These are phyloP conservation scores for Acmispon strigosus DNA, from an alignment of 306 rosid species.

Conservation along the genomic window DNA sequence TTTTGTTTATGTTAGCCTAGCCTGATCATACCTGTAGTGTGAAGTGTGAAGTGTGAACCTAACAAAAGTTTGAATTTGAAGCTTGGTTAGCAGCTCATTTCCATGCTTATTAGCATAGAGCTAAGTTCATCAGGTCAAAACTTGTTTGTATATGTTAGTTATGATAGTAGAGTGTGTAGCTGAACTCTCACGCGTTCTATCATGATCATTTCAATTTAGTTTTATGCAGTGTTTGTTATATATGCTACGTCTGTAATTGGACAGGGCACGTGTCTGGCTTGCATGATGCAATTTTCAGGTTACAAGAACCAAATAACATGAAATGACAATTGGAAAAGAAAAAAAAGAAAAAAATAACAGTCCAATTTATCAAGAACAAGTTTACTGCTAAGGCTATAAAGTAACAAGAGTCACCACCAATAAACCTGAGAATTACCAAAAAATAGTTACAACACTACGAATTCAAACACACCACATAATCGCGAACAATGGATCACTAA, in stretches of 20 bases:
- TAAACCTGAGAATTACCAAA: too few relatives aligned
- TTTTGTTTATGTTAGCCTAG: neutral
- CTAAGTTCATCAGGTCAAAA: neutral
- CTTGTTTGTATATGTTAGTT: neutral
- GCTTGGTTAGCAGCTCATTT: neutral
- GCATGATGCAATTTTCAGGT: constrained; percentile 77
- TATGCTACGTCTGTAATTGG: constrained; percentile 1
- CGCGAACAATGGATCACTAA: too few relatives aligned
- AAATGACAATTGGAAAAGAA: too few relatives aligned
- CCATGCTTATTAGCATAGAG: neutral
- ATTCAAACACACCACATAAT: too few relatives aligned
- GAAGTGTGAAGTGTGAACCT: too few relatives aligned
- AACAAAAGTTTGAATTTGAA: neutral
- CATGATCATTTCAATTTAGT: constrained; percentile 2
- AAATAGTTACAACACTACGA: too few relatives aligned
- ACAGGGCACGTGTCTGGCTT: constrained; percentile 92
- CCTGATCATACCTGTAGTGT: neutral
- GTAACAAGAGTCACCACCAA: too few relatives aligned
- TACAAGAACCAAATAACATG: constrained; percentile 73
- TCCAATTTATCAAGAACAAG: too few relatives aligned
- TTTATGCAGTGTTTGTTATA: neutral
- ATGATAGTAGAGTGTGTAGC: neutral
- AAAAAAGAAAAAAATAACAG: too few relatives aligned
- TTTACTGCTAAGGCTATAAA: too few relatives aligned
- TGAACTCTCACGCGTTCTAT: neutral